Evolutionary conservation across 805 yeast species (phyloP), one percentile per base, ranked within the genome.

Genomic region (Teunomyces aglyptinius): DNA sequence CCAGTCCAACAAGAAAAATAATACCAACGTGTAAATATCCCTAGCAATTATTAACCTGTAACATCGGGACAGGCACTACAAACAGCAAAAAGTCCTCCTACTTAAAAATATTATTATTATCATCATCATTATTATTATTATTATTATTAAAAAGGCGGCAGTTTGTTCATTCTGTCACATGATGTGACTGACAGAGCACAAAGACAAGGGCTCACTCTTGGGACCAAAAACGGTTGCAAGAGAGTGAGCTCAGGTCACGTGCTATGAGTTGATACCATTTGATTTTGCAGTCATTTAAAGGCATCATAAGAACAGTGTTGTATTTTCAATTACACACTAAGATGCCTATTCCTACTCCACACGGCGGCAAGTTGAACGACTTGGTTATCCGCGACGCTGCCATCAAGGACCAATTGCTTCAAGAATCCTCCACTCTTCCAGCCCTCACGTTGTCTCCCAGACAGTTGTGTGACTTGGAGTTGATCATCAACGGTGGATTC

Each of bases 401-500:
- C 33, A 81, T 78, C 54, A 82, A 78, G 55, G 63, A 62, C 5
- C 71, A 76, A 44, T 75, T 91, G 36, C 59, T 85, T 38, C 60
- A 71, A 22, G 94, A 89, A 68, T 77, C 85, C 15, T 70, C 73
- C 27, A 49, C 68, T 11, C 73, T 82, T 45, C 68, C 74, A 18
- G 59, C 75, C n/a, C 65, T 79, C 43, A 68, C 67, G 10, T 75
- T 91, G 54, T 84, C 95, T 28, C 92, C 82, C 52, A 85, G 98
- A 65, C 97, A 91, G 67, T 75, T 91, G 47, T 91, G 98, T 69
- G 98, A 91, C 67, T 72, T 92, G 61, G 98, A 91, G 71, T 76
- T 92, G 67, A 88, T 91, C 61, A 71, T 92, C 50, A 86, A 86
- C 59, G 98, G 98, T 67, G 97, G 97, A 4, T 91, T 91, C 66